Conservation (phyloP, 2,329 filamentous ascomycete species). For the Kalaharituber pfeilii region DNA sequence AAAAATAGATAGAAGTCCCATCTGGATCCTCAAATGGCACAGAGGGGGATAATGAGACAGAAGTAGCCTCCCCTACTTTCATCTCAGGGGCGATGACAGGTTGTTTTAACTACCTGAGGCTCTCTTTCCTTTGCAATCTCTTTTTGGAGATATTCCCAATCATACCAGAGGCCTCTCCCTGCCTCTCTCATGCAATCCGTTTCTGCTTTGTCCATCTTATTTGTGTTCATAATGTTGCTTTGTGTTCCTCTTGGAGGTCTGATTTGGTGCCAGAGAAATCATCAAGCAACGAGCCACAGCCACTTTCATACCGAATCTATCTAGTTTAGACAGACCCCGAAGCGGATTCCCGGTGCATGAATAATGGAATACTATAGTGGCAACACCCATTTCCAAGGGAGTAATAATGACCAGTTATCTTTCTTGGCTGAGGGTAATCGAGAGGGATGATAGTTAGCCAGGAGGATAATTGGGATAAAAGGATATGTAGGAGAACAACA, state of each 20-base stretch:
- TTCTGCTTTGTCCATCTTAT: conserved; percentile 65
- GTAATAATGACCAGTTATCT: conserved; percentile 60
- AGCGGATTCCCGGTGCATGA: conserved; percentile 60
- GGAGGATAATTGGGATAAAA: conserved; percentile 58
- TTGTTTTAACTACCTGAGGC: background rate
- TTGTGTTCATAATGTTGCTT: conserved; percentile 51
- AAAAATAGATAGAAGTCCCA: conserved; percentile 8
- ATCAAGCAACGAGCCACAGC: conserved; percentile 65
- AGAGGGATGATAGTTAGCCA: conserved; percentile 37
- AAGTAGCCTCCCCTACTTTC: background rate
- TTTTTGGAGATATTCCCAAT: conserved; percentile 55
- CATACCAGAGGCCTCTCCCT: conserved; percentile 64
- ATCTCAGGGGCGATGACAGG: background rate
- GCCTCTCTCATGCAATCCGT: conserved; percentile 61
- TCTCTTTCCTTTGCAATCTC: conserved; percentile 18
- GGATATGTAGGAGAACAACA: conserved; percentile 45
- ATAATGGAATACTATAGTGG: conserved; percentile 76
- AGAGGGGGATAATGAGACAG: background rate
- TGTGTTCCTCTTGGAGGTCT: conserved; percentile 50
- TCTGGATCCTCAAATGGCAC: background rate
- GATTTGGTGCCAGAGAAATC: conserved; percentile 67
- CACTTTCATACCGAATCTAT: conserved; percentile 67
- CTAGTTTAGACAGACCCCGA: conserved; percentile 70
- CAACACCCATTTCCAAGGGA: conserved; percentile 79
- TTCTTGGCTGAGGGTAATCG: background rate